Evolutionary conservation across 2,329 filamentous ascomycete genomes (phyloP).

Genomic region (Colletotrichum sp.): DNA sequence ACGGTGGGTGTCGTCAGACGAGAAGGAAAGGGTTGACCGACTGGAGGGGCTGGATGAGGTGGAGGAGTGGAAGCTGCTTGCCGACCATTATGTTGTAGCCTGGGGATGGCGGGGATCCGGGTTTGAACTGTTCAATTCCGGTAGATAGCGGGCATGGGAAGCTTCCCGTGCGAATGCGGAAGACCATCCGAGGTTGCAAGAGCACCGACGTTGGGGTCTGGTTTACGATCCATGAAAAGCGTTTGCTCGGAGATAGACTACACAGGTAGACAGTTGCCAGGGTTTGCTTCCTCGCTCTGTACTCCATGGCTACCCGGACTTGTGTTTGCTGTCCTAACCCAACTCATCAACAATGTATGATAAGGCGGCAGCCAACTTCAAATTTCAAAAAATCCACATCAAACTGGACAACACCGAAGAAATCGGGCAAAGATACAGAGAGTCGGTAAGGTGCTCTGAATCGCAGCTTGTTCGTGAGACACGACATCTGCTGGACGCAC

Average conservation of each 20-base stretch:
- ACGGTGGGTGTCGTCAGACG: constrained; percentile 70
- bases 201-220: neutral
- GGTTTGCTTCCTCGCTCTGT: neutral
- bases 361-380: neutral
- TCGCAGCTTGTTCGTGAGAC: neutral
- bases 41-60: constrained; percentile 93
- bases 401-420: neutral
- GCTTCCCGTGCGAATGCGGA: neutral
- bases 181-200: neutral
- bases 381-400: neutral
- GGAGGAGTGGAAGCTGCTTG: constrained; percentile 90
- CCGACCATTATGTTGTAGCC: constrained; percentile 85
- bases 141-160: neutral
- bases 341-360: neutral
- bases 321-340: neutral
- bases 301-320: neutral
- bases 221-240: neutral
- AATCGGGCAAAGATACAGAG: neutral
- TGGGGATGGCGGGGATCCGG: constrained; percentile 79
- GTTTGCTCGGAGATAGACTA: neutral
- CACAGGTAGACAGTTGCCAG: neutral
- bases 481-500: neutral
- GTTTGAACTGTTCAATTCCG: constrained; percentile 26
- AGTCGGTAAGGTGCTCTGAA: neutral
- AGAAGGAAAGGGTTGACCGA: constrained; percentile 79